Evolutionary conservation across 2,329 filamentous ascomycete genomes (phyloP).

Genomic region (Myriosclerotinia duriaeana): DNA sequence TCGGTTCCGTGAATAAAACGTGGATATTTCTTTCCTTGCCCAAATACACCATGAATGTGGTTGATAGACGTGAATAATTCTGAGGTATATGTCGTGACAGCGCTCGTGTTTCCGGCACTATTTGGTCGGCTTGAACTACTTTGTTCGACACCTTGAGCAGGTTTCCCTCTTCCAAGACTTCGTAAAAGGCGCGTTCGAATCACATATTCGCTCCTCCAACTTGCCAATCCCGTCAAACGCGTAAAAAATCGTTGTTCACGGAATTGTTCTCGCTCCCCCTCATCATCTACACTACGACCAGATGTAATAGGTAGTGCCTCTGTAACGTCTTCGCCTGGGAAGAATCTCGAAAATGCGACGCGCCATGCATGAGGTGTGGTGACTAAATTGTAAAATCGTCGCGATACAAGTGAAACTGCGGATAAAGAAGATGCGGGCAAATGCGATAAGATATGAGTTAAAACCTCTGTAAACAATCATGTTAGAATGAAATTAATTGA

Average conservation of each 20-base stretch:
- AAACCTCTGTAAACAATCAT: slow-evolving; percentile 64
- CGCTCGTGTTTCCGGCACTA: slow-evolving; percentile 59
- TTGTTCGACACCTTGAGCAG: slow-evolving; percentile 56
- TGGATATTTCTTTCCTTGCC: slow-evolving; percentile 69
- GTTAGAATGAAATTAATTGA: slow-evolving; percentile 3
- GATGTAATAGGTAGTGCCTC: slow-evolving; percentile 27
- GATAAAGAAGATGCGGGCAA: slow-evolving; percentile 81
- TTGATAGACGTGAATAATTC: slow-evolving; percentile 78
- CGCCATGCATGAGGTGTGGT: slow-evolving; percentile 93
- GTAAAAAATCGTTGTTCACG: slow-evolving; percentile 77
- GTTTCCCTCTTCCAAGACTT: slow-evolving; percentile 79
- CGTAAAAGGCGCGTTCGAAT: slow-evolving; percentile 80
- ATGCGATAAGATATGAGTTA: slow-evolving; percentile 89
- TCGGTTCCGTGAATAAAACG: slow-evolving; percentile 80
- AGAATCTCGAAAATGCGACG: slow-evolving; percentile 87
- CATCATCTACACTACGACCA: slow-evolving; percentile 42
- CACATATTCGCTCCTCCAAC: slow-evolving; percentile 95
- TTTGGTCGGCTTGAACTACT: slow-evolving; percentile 52
- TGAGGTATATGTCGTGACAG: slow-evolving; percentile 82
- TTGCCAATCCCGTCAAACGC: slow-evolving; percentile 77
- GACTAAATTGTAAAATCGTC: slow-evolving; percentile 80
- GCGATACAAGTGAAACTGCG: slow-evolving; percentile 80
- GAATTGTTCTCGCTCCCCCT: slow-evolving; percentile 52
- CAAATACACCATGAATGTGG: slow-evolving; percentile 76
- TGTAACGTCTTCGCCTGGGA: slow-evolving; percentile 70